Percentiles rank a stretch among this genome's conserved stretches.
Conservation (phyloP, 345 rosid species). For the Viola odorata region DNA sequence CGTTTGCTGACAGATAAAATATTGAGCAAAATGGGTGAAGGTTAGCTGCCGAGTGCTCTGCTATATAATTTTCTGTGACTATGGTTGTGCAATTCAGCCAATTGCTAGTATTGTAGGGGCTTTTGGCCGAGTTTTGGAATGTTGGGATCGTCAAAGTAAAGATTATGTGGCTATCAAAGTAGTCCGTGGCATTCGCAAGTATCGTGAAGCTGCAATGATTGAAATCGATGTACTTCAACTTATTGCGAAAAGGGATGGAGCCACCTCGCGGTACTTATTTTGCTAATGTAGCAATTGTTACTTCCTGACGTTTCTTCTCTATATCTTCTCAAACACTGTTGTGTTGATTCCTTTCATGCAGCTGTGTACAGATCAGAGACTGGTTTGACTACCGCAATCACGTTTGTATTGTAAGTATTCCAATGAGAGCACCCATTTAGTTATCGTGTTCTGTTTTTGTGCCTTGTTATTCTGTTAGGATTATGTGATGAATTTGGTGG, state of each 20-base stretch:
- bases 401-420: conserved; percentile 64
- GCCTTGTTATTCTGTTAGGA: not conserved
- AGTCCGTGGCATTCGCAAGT: conserved; percentile 54
- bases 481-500: not conserved
- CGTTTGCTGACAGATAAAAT: conserved; percentile 48
- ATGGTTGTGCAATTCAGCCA: conserved; percentile 57
- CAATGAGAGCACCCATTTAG: conserved; percentile 11
- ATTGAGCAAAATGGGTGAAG: conserved; percentile 82
- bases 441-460: not conserved
- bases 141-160: conserved; percentile 66
- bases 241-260: conserved; percentile 48
- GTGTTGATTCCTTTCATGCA: conserved; percentile 33
- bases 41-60: conserved; percentile 63
- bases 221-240: conserved; percentile 64
- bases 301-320: too few relatives aligned
- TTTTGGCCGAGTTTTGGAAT: conserved; percentile 82
- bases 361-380: conserved; percentile 60
- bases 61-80: conserved; percentile 47
- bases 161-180: conserved; percentile 68
- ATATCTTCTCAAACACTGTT: not conserved
- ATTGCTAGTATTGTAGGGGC: conserved; percentile 82
- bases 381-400: conserved; percentile 80
- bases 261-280: conserved; percentile 41
- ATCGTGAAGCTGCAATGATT: conserved; percentile 71
- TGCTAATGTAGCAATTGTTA: too few relatives aligned